Conservation (phyloP, 768 basidiomycete species). For the Rhizopogon vulgaris region DNA sequence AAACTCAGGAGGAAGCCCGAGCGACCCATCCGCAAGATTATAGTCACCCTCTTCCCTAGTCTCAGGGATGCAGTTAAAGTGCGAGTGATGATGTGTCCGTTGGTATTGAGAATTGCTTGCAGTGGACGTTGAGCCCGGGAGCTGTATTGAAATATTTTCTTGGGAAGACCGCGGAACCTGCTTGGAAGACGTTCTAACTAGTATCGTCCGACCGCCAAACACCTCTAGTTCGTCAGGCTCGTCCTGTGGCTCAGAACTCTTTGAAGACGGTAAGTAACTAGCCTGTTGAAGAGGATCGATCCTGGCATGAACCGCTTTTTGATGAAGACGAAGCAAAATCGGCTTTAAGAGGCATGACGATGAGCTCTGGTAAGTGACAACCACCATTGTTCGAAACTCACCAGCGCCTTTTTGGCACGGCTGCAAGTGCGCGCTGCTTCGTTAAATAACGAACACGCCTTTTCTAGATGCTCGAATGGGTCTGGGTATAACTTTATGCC, state of each 20-base stretch:
- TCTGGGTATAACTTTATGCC: constrained; percentile 39
- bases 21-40: not conserved
- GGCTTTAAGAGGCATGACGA: constrained; percentile 26
- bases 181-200: constrained; percentile 13
- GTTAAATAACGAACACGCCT: constrained; percentile 39
- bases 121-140: not conserved
- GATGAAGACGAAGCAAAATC: constrained; percentile 38
- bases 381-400: constrained; percentile 16
- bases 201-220: constrained; percentile 27
- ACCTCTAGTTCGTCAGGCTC: constrained; percentile 24
- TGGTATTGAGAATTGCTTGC: constrained; percentile 2
- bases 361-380: not conserved
- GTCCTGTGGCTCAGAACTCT: not conserved
- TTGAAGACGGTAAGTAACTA: constrained; percentile 12
- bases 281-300: constrained; percentile 7
- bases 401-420: constrained; percentile 46
- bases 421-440: constrained; percentile 38
- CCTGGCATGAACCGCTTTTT: constrained; percentile 33
- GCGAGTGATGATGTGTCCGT: not conserved
- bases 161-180: not conserved
- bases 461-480: constrained; percentile 41
- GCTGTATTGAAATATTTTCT: not conserved
- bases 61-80: not conserved
- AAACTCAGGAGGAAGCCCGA: constrained; percentile 21
- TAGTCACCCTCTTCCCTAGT: not conserved